These are phyloP conservation scores for Rhynchosporium graminicola DNA, from an alignment of 2,329 filamentous ascomycete genomes.

Conservation along the genomic window DNA sequence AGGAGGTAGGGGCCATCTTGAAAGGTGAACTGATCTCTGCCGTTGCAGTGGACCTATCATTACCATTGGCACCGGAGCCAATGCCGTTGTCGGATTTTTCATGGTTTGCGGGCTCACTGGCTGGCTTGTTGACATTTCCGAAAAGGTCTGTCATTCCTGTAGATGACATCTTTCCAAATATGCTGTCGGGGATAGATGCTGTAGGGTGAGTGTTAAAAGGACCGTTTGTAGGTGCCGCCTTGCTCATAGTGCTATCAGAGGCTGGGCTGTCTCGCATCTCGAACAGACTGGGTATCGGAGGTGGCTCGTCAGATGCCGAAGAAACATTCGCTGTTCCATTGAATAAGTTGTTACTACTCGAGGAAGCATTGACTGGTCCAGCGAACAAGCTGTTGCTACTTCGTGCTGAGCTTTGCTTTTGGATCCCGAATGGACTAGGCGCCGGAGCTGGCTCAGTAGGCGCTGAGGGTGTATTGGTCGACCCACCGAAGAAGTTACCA, in stretches of 20 bases:
- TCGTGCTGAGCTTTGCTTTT: slow-evolving; percentile 10
- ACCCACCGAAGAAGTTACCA: slow-evolving; percentile 22
- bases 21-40: neutral
- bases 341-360: slow-evolving; percentile 21
- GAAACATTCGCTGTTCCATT: slow-evolving; percentile 11
- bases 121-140: slow-evolving; percentile 31
- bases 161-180: slow-evolving; percentile 17
- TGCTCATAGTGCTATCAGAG: slow-evolving; percentile 11
- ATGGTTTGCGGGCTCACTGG: slow-evolving; percentile 23
- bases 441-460: neutral
- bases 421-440: slow-evolving; percentile 1
- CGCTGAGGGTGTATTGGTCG: neutral
- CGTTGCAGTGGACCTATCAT: neutral
- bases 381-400: slow-evolving; percentile 22
- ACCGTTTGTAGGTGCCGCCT: slow-evolving; percentile 12
- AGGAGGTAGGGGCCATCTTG: neutral
- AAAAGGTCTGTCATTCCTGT: slow-evolving; percentile 23
- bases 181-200: neutral
- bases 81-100: slow-evolving; percentile 22
- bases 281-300: slow-evolving; percentile 10
- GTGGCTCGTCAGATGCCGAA: slow-evolving; percentile 12
- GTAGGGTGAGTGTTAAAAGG: slow-evolving; percentile 10
- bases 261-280: slow-evolving; percentile 17
- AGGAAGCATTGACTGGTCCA: slow-evolving; percentile 5
- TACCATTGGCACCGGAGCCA: neutral